These are phyloP conservation scores for Fraxinus xanthoxyloides DNA, from an alignment of 305 asterid species.

Conservation along the genomic window DNA sequence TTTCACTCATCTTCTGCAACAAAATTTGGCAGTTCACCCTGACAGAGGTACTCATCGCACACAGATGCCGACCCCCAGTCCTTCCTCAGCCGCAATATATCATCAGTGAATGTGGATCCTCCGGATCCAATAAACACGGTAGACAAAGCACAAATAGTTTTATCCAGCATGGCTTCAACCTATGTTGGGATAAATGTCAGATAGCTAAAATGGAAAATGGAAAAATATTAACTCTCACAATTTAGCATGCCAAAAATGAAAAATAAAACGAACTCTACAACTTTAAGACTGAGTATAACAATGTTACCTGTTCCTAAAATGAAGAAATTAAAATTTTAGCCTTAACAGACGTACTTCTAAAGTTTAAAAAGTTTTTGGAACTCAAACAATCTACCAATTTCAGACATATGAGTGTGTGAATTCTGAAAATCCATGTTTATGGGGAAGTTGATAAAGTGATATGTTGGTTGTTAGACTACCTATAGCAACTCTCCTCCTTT, in stretches of 20 bases:
- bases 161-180: constrained; percentile 99
- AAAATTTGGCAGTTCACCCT: constrained; percentile 74
- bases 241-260: neutral
- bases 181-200: constrained; percentile 11
- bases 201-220: neutral
- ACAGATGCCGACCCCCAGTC: constrained; percentile 87
- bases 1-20: constrained; percentile 69
- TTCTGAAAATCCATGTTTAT: neutral
- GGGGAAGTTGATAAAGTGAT: neutral
- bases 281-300: neutral
- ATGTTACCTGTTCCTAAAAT: neutral
- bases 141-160: constrained; percentile 89
- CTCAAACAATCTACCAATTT: neutral
- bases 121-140: constrained; percentile 84
- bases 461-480: neutral
- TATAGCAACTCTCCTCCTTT: neutral
- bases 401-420: neutral
- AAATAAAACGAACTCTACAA: neutral
- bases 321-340: neutral
- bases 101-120: constrained; percentile 97
- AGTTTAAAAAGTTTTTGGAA: neutral
- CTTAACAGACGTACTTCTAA: neutral
- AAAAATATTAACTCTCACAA: neutral
- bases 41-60: constrained; percentile 86
- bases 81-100: constrained; percentile 78